phyloP scores from a whole-genome alignment of 805 yeast genomes.

The Yamadazyma laniorum region DNA sequence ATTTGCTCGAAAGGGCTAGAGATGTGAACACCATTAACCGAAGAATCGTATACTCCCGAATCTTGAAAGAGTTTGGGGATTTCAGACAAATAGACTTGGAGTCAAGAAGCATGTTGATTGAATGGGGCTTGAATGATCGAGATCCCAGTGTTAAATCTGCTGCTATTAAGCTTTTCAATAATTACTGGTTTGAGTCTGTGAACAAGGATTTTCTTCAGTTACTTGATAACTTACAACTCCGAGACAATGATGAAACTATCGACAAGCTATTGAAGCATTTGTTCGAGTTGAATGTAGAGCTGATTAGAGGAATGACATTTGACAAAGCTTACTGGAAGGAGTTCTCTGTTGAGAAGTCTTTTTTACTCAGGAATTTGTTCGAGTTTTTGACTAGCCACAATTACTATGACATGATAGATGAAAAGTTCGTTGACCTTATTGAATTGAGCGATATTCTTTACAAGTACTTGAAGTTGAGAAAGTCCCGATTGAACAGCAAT shows the following conservation, averaged over 20 bases:
- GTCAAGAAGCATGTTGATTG: conserved; percentile 63
- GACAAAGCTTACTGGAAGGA: conserved; percentile 66
- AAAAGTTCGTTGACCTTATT: conserved; percentile 75
- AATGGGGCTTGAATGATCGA: conserved; percentile 87
- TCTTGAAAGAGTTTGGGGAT: conserved; percentile 66
- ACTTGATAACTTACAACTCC: conserved; percentile 68
- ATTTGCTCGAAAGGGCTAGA: conserved; percentile 74
- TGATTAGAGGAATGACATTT: conserved; percentile 57
- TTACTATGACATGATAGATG: conserved; percentile 56
- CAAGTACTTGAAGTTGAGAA: conserved; percentile 53
- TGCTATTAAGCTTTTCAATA: conserved; percentile 65
- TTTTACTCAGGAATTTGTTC: conserved; percentile 66
- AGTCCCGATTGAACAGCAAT: conserved; percentile 21
- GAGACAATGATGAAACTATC: conserved; percentile 61
- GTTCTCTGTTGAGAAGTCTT: conserved; percentile 71
- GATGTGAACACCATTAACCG: conserved; percentile 74
- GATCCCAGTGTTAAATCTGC: conserved; percentile 72
- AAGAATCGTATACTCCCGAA: conserved; percentile 65
- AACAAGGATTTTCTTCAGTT: conserved; percentile 71
- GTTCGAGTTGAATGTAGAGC: conserved; percentile 60
- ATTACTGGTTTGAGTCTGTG: conserved; percentile 67
- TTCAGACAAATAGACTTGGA: conserved; percentile 49
- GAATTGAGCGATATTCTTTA: conserved; percentile 60
- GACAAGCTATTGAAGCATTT: conserved; percentile 47
- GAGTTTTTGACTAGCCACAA: conserved; percentile 59